These are phyloP conservation scores for Globisporangium solare DNA, from an alignment of 352 stramenopile species.

Conservation along the genomic window DNA sequence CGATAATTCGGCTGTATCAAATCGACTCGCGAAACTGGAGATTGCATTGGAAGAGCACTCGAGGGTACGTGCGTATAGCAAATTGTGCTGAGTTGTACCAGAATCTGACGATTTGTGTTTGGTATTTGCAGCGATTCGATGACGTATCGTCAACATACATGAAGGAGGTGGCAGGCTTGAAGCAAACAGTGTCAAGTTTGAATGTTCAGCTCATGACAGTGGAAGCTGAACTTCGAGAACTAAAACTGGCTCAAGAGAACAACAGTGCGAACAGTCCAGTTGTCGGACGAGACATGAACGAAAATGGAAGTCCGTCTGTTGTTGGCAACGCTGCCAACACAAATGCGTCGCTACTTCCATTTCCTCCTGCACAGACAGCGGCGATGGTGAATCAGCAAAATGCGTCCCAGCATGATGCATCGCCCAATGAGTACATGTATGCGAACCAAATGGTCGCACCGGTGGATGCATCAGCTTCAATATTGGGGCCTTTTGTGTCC, in stretches of 20 bases:
- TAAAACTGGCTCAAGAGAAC: conserved; percentile 28
- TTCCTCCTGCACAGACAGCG: conserved; percentile 27
- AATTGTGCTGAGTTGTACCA: background rate
- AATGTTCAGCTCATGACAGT: conserved; percentile 34
- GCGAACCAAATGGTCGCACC: conserved; percentile 26
- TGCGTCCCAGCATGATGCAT: conserved; percentile 11
- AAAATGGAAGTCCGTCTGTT: background rate
- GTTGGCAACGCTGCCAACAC: conserved; percentile 1
- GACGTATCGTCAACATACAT: conserved; percentile 25
- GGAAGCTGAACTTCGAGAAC: conserved; percentile 38
- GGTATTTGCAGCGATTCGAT: conserved; percentile 25
- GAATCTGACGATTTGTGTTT: background rate
- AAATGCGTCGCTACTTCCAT: conserved; percentile 24
- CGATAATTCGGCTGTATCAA: conserved; percentile 15
- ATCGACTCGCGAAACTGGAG: conserved; percentile 38
- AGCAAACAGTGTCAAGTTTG: conserved; percentile 43
- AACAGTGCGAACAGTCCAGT: conserved; percentile 8
- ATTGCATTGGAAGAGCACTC: conserved; percentile 35
- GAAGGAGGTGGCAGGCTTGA: conserved; percentile 32
- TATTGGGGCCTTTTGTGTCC: conserved; percentile 76
- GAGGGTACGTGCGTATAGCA: conserved; percentile 22
- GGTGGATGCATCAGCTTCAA: conserved; percentile 32
- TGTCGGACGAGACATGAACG: background rate
- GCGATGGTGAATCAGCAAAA: conserved; percentile 9
- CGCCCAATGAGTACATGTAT: conserved; percentile 37